phyloP scores from a whole-genome alignment of 2,329 filamentous ascomycete genomes.

The Colletotrichum liaoningense region DNA sequence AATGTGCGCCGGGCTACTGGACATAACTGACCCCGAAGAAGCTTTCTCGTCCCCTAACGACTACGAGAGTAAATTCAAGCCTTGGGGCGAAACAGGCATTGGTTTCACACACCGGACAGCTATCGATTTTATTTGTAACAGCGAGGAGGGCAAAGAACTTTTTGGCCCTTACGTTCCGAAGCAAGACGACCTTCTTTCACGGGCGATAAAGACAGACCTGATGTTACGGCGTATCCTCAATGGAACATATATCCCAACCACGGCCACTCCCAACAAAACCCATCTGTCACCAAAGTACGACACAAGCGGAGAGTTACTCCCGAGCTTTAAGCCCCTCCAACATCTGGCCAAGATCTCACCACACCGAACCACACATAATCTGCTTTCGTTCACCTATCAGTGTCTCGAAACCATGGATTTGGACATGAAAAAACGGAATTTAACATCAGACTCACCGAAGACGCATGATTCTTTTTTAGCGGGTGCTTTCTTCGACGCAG shows the following conservation, averaged over 20 bases:
- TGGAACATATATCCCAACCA: not conserved
- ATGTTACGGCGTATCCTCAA: not conserved
- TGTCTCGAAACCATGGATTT: no score
- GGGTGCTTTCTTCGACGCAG: fast-evolving
- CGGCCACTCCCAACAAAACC: no score
- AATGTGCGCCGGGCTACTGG: not conserved
- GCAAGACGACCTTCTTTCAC: not conserved
- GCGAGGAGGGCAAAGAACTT: not conserved
- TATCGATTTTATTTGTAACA: not conserved
- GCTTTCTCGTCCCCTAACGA: not conserved
- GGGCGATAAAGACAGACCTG: not conserved
- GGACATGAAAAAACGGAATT: no score
- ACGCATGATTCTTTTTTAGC: fast-evolving
- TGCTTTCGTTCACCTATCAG: not conserved
- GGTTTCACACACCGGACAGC: not conserved
- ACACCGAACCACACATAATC: not conserved
- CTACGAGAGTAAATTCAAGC: not conserved
- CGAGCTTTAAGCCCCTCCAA: fast-evolving
- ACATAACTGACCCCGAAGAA: not conserved
- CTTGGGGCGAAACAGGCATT: not conserved
- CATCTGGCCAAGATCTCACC: not conserved
- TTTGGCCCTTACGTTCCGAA: not conserved
- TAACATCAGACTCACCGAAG: fast-evolving
- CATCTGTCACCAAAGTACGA: no score
- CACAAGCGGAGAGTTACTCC: fast-evolving